Percentiles rank a stretch among this genome's conserved stretches.
phyloP scores from a whole-genome alignment of 257 asterid genomes.

The Solanum pimpinellifolium region DNA sequence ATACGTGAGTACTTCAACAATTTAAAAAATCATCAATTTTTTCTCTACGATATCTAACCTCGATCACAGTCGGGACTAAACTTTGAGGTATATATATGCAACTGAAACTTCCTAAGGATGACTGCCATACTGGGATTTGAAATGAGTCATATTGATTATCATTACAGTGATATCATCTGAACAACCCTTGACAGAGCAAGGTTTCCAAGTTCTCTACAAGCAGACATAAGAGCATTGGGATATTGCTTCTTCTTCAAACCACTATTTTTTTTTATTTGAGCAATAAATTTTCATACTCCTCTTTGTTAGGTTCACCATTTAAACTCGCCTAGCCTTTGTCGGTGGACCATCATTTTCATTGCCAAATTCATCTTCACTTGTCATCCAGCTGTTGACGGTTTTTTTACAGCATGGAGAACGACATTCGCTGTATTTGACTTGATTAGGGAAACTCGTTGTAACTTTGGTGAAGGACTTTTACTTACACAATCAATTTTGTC shows the following conservation, averaged over 20 bases:
- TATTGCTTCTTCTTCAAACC: constrained; percentile 16
- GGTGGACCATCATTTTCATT: constrained; percentile 46
- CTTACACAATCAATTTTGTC: constrained; percentile 5
- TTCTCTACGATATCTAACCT: not conserved
- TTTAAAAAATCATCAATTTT: not conserved
- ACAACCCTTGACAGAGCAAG: constrained; percentile 70
- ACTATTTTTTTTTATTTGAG: constrained; percentile 17
- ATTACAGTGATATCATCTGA: constrained; percentile 71
- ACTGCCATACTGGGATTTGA: not conserved
- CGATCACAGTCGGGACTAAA: not conserved
- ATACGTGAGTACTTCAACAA: not conserved
- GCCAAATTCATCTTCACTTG: constrained; percentile 18
- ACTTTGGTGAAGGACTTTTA: constrained; percentile 23
- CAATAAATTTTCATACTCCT: not conserved
- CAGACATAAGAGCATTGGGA: constrained; percentile 27
- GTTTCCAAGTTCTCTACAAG: constrained; percentile 59
- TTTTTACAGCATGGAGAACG: constrained; percentile 9
- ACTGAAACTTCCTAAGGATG: not conserved
- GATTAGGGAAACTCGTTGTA: constrained; percentile 6
- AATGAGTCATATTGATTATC: constrained; percentile 45
- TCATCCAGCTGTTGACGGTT: constrained; percentile 6
- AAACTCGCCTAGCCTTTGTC: constrained; percentile 33
- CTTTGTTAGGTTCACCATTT: constrained; percentile 18
- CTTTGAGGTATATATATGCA: not conserved
- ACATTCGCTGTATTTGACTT: not conserved